These are phyloP conservation scores for Fusarium tjaetaba DNA, from an alignment of 2,329 filamentous ascomycete species.

Conservation along the genomic window DNA sequence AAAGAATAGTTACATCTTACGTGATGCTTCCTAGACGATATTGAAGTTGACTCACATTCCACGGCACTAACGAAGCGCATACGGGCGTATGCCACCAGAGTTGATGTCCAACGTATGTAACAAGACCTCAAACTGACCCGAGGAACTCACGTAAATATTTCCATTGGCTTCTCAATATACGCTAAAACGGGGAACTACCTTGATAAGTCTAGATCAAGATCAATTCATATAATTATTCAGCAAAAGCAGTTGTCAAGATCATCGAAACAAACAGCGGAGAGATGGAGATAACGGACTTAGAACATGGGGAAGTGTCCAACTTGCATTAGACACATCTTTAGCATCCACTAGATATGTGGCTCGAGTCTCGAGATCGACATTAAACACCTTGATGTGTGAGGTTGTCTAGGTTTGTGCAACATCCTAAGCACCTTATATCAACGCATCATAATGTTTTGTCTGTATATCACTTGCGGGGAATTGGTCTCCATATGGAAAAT, in stretches of 20 bases:
- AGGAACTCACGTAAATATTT: neutral
- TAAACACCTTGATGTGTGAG: neutral
- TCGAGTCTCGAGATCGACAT: neutral
- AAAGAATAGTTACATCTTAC: neutral
- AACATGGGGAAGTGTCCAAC: neutral
- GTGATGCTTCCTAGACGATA: neutral
- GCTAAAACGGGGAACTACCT: neutral
- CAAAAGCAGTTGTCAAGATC: neutral
- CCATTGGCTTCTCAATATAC: neutral
- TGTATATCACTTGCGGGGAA: neutral
- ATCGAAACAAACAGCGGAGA: neutral
- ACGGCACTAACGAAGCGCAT: neutral
- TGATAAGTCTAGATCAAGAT: neutral
- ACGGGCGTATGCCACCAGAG: neutral
- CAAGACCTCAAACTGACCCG: neutral
- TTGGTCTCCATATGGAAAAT: neutral
- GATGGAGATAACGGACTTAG: constrained; percentile 1
- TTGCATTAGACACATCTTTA: neutral
- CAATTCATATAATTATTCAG: neutral
- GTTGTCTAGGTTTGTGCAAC: neutral
- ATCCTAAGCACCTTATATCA: neutral
- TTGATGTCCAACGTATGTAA: no score
- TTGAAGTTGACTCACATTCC: neutral
- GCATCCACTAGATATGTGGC: neutral
- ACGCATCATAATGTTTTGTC: neutral